These are phyloP conservation scores for Podospora appendiculata DNA, from an alignment of 495 filamentous ascomycete species.

Conservation along the genomic window DNA sequence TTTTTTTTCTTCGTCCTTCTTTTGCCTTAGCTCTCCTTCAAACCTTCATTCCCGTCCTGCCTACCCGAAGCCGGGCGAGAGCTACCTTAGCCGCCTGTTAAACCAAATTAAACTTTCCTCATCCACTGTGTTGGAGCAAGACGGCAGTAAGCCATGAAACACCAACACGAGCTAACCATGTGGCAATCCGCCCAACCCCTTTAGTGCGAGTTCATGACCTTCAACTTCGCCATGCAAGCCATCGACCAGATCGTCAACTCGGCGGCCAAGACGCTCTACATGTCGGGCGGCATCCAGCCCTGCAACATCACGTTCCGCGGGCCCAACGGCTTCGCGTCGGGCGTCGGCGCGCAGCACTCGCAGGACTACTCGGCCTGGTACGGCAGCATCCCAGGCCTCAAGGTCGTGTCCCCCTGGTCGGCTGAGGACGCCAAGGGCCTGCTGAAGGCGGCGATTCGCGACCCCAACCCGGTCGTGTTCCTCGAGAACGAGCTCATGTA, in stretches of 20 bases:
- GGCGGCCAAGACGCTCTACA: constrained; percentile 98
- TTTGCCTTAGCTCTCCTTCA: no score
- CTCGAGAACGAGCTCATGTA: constrained; percentile 98
- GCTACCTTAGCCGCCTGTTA: no score
- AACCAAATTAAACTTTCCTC: background rate
- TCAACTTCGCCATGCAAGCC: constrained; percentile 99
- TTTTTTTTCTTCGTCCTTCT: constrained; percentile 6
- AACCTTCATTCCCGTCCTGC: background rate
- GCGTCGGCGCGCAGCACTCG: constrained; percentile 95
- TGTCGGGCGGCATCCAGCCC: constrained; percentile 98
- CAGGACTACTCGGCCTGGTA: constrained; percentile 99
- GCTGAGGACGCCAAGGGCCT: constrained; percentile 97
- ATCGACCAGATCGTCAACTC: constrained; percentile 99
- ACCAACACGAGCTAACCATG: background rate
- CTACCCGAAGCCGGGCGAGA: background rate
- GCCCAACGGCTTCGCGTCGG: constrained; percentile 93
- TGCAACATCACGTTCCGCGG: constrained; percentile 99
- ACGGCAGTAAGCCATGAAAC: no score
- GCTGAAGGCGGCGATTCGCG: constrained; percentile 93
- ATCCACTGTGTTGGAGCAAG: background rate
- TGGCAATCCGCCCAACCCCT: background rate
- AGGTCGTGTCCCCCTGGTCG: constrained; percentile 93
- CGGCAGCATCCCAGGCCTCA: constrained; percentile 92
- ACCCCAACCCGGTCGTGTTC: constrained; percentile 92
- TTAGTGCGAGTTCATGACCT: constrained; percentile 99